These are phyloP conservation scores for Diaporthe destruens DNA, from an alignment of 2,329 filamentous ascomycete species.

Conservation along the genomic window DNA sequence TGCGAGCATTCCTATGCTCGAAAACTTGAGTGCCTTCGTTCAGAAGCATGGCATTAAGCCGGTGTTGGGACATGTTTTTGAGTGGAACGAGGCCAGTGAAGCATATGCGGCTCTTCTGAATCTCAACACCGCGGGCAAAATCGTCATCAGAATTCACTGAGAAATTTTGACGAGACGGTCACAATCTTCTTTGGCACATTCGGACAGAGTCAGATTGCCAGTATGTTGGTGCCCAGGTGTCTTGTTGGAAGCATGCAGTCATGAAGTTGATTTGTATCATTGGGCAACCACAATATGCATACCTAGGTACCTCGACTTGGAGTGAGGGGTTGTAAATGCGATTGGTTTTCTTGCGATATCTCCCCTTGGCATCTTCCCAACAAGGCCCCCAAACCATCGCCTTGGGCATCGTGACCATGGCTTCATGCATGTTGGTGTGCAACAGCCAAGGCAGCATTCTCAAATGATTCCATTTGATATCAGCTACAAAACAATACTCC, in stretches of 20 bases:
- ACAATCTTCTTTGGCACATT: not conserved
- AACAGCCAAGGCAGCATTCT: not conserved
- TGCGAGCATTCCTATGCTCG: slow-evolving; percentile 7
- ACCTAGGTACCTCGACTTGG: too few relatives aligned
- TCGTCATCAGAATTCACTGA: slow-evolving; percentile 6
- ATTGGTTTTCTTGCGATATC: too few relatives aligned
- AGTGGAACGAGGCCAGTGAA: slow-evolving; percentile 8
- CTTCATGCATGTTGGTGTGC: not conserved
- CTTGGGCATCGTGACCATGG: not conserved
- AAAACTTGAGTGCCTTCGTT: slow-evolving; percentile 2
- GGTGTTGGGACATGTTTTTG: not conserved
- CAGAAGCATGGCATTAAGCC: slow-evolving; percentile 12
- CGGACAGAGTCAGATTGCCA: not conserved
- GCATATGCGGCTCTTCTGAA: slow-evolving; percentile 14
- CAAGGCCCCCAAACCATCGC: not conserved
- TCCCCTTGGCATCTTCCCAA: not conserved
- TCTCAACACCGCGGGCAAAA: slow-evolving; percentile 7
- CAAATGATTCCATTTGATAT: not conserved
- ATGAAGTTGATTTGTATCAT: not conserved
- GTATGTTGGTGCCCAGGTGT: not conserved
- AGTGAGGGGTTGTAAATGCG: too few relatives aligned
- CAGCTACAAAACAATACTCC: not conserved
- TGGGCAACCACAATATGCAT: not conserved
- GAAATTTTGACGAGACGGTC: not conserved
- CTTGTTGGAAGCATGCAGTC: too few relatives aligned